phyloP scores from a whole-genome alignment of 495 filamentous ascomycete species.

The Tuber calosporum region DNA sequence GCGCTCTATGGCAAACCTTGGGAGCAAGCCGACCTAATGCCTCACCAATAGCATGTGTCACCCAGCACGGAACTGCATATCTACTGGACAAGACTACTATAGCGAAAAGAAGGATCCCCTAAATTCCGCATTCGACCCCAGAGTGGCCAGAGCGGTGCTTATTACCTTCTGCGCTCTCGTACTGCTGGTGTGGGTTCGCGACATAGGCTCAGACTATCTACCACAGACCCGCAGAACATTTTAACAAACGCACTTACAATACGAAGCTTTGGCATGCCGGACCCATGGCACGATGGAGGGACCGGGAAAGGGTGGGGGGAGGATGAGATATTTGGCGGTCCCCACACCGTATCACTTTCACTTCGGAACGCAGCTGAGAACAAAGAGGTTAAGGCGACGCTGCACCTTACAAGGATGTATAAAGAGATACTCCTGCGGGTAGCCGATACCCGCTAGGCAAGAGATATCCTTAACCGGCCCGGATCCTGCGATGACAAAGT shows the following conservation, averaged over 20 bases:
- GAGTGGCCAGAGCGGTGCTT: neutral
- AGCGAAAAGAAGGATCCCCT: neutral
- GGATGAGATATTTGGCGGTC: too few species aligned
- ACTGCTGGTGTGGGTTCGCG: neutral
- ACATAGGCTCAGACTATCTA: neutral
- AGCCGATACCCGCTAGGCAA: too few species aligned
- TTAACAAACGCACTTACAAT: neutral
- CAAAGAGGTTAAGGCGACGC: too few species aligned
- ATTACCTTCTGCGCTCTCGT: neutral
- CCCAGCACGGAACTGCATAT: neutral
- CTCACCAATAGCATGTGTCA: neutral
- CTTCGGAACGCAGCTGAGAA: too few species aligned
- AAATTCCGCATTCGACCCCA: neutral
- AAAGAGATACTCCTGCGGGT: too few species aligned
- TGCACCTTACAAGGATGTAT: too few species aligned
- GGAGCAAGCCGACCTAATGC: neutral
- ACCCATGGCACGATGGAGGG: neutral
- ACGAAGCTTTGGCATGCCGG: neutral
- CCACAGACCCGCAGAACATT: neutral
- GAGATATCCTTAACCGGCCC: too few species aligned
- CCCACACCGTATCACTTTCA: too few species aligned
- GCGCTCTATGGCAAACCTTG: neutral
- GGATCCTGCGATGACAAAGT: too few species aligned
- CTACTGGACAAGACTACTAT: neutral
- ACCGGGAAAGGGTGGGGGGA: neutral